Conservation (phyloP, 305 asterid species). For the Coffea humblotiana region DNA sequence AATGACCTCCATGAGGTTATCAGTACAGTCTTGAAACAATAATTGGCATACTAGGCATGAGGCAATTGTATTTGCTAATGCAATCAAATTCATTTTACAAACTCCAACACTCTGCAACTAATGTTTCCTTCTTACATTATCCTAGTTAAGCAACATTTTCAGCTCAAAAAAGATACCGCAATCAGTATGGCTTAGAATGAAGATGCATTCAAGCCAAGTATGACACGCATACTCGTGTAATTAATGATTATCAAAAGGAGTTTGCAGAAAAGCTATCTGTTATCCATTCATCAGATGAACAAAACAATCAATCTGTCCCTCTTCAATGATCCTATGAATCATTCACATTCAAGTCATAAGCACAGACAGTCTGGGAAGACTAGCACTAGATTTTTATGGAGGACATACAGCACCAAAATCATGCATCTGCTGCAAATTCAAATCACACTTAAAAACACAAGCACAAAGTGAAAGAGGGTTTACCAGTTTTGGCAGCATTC, state of each 20-base stretch:
- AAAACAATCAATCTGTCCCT: not conserved
- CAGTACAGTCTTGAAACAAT: not conserved
- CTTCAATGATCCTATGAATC: not conserved
- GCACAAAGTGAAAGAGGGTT: slow-evolving; percentile 13
- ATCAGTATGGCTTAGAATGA: not conserved
- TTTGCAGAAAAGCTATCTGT: not conserved
- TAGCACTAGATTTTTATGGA: not conserved
- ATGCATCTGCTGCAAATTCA: not conserved
- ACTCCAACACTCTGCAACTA: too few relatives aligned
- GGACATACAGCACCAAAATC: not conserved
- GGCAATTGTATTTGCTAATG: not conserved
- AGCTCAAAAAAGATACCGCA: not conserved
- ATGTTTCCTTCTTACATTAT: too few relatives aligned
- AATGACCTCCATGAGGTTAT: not conserved
- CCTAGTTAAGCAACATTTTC: not conserved
- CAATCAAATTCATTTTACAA: too few relatives aligned
- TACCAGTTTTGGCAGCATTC: slow-evolving; percentile 69
- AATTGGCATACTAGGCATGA: not conserved
- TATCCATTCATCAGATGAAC: not conserved
- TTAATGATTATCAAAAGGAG: not conserved
- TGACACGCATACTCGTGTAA: not conserved
- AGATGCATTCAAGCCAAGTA: not conserved
- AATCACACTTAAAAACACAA: not conserved
- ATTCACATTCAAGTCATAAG: not conserved
- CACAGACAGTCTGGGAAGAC: not conserved